Evolutionary conservation across 345 rosid species (phyloP).

Genomic region (Erysimum cheiranthoides): DNA sequence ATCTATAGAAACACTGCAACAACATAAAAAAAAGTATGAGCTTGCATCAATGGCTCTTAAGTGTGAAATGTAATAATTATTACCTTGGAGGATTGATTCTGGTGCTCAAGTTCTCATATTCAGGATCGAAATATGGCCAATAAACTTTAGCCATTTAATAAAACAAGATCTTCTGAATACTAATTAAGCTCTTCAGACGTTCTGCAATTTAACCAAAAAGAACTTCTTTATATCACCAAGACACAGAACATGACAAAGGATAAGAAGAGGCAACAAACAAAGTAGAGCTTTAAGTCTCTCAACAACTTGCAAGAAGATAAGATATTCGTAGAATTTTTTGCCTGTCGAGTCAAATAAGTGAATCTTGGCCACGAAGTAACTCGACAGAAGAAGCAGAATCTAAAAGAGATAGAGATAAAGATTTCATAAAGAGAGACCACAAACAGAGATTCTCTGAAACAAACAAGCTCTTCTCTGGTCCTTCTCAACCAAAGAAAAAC

Average conservation of each 20-base stretch:
- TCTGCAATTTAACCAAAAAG: constrained; percentile 29
- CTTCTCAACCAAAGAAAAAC: constrained; percentile 43
- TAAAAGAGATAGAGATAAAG: constrained; percentile 21
- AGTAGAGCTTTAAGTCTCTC: constrained; percentile 12
- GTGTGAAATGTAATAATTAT: not conserved
- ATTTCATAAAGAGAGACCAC: constrained; percentile 45
- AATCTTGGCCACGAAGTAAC: constrained; percentile 46
- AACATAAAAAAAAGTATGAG: constrained; percentile 11
- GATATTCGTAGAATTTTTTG: constrained; percentile 33
- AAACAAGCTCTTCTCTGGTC: constrained; percentile 17
- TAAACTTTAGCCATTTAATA: constrained; percentile 71
- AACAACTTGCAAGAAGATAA: constrained; percentile 42
- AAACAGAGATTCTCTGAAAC: constrained; percentile 37
- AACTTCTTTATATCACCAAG: constrained; percentile 14
- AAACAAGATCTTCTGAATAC: constrained; percentile 7
- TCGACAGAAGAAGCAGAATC: constrained; percentile 37
- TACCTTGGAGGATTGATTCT: constrained; percentile 97
- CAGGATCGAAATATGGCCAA: constrained; percentile 97
- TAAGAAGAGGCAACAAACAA: not conserved
- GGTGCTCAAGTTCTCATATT: constrained; percentile 83
- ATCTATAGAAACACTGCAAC: constrained; percentile 84
- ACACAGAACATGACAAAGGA: constrained; percentile 17
- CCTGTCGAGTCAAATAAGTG: constrained; percentile 30
- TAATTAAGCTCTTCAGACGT: constrained; percentile 11
- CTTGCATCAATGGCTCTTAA: constrained; percentile 2